phyloP scores from a whole-genome alignment of 345 rosid genomes.

The Sisymbrium irio region DNA sequence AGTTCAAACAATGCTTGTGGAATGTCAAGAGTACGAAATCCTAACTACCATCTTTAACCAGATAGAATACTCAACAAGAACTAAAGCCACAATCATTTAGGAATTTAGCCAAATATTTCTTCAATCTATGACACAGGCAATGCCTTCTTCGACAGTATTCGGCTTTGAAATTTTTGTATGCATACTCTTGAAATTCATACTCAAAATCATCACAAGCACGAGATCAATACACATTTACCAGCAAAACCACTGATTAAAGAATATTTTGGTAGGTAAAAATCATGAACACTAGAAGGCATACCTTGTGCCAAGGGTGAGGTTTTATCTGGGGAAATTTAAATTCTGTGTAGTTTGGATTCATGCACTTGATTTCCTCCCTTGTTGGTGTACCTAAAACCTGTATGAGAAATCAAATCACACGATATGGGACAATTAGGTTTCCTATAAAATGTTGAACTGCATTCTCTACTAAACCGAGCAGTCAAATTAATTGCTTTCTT shows the following conservation, averaged over 20 bases:
- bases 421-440: slow-evolving; percentile 12
- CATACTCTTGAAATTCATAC: background rate
- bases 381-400: slow-evolving; percentile 96
- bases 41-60: background rate
- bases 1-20: background rate
- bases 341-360: slow-evolving; percentile 92
- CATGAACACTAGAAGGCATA: slow-evolving; percentile 24
- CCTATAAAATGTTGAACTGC: background rate
- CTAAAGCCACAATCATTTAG: slow-evolving; percentile 1
- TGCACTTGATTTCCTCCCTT: slow-evolving; percentile 94
- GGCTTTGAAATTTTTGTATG: background rate
- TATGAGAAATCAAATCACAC: slow-evolving; percentile 8
- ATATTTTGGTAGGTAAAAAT: background rate
- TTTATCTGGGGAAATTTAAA: slow-evolving; percentile 92
- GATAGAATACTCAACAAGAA: slow-evolving; percentile 6
- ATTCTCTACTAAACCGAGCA: slow-evolving; percentile 21
- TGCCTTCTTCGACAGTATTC: background rate
- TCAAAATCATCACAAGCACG: slow-evolving; percentile 9
- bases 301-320: slow-evolving; percentile 99
- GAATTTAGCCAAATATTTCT: background rate
- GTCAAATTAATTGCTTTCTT: slow-evolving; percentile 7
- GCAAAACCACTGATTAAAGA: background rate
- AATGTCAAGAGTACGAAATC: background rate
- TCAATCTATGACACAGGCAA: slow-evolving; percentile 5
- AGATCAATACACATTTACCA: background rate